phyloP scores from a whole-genome alignment of 208 protist species.

The Wallacemonas sp. region DNA sequence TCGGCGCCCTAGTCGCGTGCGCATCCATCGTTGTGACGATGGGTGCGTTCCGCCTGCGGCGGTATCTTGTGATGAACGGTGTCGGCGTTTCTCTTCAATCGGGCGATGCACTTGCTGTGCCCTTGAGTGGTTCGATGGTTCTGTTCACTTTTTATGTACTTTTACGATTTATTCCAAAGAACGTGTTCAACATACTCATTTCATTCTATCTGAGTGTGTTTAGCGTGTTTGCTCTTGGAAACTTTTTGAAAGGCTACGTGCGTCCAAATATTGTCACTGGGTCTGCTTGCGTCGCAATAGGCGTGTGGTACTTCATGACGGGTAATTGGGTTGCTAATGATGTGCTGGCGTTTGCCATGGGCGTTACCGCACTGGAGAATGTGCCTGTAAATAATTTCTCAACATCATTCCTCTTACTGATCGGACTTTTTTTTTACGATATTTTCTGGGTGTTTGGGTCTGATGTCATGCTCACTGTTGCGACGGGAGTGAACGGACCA shows the following conservation, averaged over 20 bases:
- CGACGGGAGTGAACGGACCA: slow-evolving; percentile 93
- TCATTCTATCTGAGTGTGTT: slow-evolving; percentile 74
- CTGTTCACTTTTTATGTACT: slow-evolving; percentile 80
- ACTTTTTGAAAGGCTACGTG: slow-evolving; percentile 54
- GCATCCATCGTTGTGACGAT: slow-evolving; percentile 55
- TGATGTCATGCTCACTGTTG: slow-evolving; percentile 96
- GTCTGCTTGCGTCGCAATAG: slow-evolving; percentile 51
- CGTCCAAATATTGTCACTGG: slow-evolving; percentile 74
- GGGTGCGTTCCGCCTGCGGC: slow-evolving; percentile 40
- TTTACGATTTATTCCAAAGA: slow-evolving; percentile 77
- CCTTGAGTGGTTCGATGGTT: slow-evolving; percentile 76
- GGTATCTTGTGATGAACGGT: slow-evolving; percentile 29
- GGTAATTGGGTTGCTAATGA: slow-evolving; percentile 95
- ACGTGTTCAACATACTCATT: slow-evolving; percentile 69
- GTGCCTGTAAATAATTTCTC: slow-evolving; percentile 59
- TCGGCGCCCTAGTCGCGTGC: slow-evolving; percentile 40
- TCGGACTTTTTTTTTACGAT: slow-evolving; percentile 97
- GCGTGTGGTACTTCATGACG: slow-evolving; percentile 60
- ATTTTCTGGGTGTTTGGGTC: slow-evolving; percentile 98
- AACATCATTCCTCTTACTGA: slow-evolving; percentile 76
- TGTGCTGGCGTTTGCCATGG: slow-evolving; percentile 92
- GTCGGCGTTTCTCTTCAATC: slow-evolving; percentile 38
- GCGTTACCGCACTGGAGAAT: slow-evolving; percentile 63
- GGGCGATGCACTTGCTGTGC: slow-evolving; percentile 64
- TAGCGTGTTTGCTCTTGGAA: slow-evolving; percentile 63